Conservation (phyloP, 2,329 filamentous ascomycete genomes). For the Fusarium fujikuroi region DNA sequence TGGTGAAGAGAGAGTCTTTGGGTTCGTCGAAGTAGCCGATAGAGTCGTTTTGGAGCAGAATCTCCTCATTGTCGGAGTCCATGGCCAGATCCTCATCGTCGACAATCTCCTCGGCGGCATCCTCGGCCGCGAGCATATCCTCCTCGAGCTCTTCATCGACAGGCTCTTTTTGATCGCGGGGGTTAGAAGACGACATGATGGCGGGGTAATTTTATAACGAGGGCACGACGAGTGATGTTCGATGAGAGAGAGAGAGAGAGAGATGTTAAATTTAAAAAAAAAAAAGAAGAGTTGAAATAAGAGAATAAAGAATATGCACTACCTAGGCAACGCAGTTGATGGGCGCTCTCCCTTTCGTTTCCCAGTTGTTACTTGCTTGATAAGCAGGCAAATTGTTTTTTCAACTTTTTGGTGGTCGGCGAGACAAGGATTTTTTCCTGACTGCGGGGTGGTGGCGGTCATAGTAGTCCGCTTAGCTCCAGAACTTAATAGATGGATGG, state of each 20-base stretch:
- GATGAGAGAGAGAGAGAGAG: neutral
- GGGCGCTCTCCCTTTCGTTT: constrained; percentile 5
- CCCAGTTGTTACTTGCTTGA: constrained; percentile 41
- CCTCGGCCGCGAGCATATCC: constrained; percentile 63
- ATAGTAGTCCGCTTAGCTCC: constrained; percentile 18
- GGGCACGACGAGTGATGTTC: neutral
- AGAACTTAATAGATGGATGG: neutral
- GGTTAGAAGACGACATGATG: constrained; percentile 49
- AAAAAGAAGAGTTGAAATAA: neutral
- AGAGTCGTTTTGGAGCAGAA: constrained; percentile 90
- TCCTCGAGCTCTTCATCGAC: constrained; percentile 50
- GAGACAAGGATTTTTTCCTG: constrained; percentile 38
- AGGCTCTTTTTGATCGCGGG: constrained; percentile 39
- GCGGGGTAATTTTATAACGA: constrained; percentile 37
- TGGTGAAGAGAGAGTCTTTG: constrained; percentile 92
- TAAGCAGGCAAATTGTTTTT: constrained; percentile 44
- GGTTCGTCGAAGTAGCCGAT: constrained; percentile 91
- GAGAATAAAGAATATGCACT: neutral
- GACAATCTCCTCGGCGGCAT: constrained; percentile 79
- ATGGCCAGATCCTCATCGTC: constrained; percentile 79
- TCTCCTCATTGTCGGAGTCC: constrained; percentile 82
- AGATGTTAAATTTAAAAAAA: neutral
- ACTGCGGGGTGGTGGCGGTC: constrained; percentile 44
- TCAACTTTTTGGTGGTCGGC: constrained; percentile 28
- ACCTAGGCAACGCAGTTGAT: neutral